A percentile compares a stretch with the other conserved stretches of the same genome.
Evolutionary conservation across 495 filamentous ascomycete genomes (phyloP).

Genomic region (Penicillium desertorum): DNA sequence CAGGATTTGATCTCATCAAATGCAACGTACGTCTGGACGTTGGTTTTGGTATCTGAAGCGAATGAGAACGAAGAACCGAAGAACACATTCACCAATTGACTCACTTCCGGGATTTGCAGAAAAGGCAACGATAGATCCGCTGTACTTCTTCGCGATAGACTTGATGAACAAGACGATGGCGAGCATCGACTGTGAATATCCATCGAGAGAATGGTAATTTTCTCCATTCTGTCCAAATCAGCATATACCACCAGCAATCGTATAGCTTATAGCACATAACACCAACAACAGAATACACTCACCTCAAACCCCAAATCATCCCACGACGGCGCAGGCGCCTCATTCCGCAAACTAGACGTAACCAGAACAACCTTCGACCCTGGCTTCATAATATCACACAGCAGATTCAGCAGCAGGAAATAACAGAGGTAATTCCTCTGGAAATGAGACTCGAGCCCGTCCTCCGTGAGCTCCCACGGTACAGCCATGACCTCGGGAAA

Average conservation of each 20-base stretch:
- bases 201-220: constrained; percentile 28
- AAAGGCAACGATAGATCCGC: constrained; percentile 21
- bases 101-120: constrained; percentile 30
- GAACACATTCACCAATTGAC: background rate
- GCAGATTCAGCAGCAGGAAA: constrained; percentile 24
- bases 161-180: constrained; percentile 31
- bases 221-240: constrained; percentile 20
- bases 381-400: constrained; percentile 13
- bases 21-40: constrained; percentile 20
- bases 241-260: background rate
- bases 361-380: constrained; percentile 22
- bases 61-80: background rate
- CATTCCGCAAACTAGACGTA: constrained; percentile 23
- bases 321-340: constrained; percentile 22
- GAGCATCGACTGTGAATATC: constrained; percentile 30
- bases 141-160: constrained; percentile 15
- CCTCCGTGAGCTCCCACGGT: constrained; percentile 20
- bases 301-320: constrained; percentile 26
- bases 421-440: constrained; percentile 29
- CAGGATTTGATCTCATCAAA: constrained; percentile 25
- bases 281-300: background rate
- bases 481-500: constrained; percentile 25
- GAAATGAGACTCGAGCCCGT: constrained; percentile 29
- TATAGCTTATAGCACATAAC: too few relatives aligned
- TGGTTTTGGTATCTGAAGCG: constrained; percentile 24